Base-by-base conservation (phyloP, 805 yeast species). In the Candida odintsovae region DNA sequence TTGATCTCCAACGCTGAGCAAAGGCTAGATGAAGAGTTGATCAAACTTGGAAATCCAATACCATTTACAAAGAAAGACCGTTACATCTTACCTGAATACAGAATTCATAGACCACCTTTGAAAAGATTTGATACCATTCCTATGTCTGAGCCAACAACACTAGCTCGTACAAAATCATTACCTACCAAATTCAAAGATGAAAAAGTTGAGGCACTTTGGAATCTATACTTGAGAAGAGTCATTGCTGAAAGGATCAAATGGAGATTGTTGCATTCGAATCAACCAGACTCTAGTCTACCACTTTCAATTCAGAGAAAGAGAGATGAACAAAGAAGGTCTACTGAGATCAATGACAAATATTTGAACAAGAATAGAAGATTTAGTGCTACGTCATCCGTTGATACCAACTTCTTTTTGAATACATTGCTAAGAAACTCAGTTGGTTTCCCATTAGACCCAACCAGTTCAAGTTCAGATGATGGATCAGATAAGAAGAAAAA, bases 241-340 rank as follows among this genome's bases (percentile, higher is more conserved):
- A 52, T 68, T n/a, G 53, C 58, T 1, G 61, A 59, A 39, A 54
- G 73, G 44, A 59, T 66, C 15, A 51, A 55, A 18, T 54, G 69
- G 55, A 56, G 72, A 47, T 19, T 66, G 25, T 48, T 47, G 10
- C 54, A 57, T 42, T 41, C 54, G 16, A 42, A 35, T 35, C 38
- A 37, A 16, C 37, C 47, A 21, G 36, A 16, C 16, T 4, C 36
- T 4, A 28, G 23, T 15, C 3, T 40, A 4, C 20, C 31, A 35
- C 13, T 45, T 35, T 19, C 49, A 47, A 22, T 42, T 43, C 20
- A 35, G 43, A 28, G n/a, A 23, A 39, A 10, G 37, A 26, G 38
- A 50, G 42, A 26, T 19, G 31, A 35, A 36, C 19, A 31, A 39
- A 46, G 20, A 40, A 44, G 23, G 40, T 39, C 37, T 15, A 33